Base-by-base conservation (phyloP, 257 asterid genomes). In the Fraxinus anomala region DNA sequence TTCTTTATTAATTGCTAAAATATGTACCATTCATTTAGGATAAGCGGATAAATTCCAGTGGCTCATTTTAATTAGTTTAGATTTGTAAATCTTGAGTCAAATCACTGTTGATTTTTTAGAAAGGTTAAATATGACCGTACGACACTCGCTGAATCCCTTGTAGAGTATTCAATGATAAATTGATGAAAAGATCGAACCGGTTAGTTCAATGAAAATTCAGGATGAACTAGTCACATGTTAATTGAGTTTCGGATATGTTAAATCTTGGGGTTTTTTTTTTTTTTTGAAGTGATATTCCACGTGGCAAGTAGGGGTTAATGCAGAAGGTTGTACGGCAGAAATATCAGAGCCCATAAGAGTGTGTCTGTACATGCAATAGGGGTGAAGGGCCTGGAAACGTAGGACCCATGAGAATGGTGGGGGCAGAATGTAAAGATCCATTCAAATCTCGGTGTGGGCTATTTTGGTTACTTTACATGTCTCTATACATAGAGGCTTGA, bases 391-490 rank as follows among this genome's bases (percentile, higher is more conserved):
- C 49, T 47, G 30, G 12, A 24, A 70, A 68, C 8, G 68, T 34
- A 36, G 81, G 81, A 65, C 5, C 76, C 26, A 72, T 1, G 77
- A 69, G 63, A 75, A 61, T 61, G 73, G 70, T 70, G 76, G 77
- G 51, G 1, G 67, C 76, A 37, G 80, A 75, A 70, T 70, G 77
- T 80, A 70, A 14, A 68, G 40, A 75, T 75, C 40, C 49, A 21
- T 70, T 68, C 17, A 47, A 12, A 73, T 73, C 44, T 49, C n/a
- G 16, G 26, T 28, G 68, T 61, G 68, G 68, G 33, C 17, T 61
- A 61, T 21, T 21, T 39, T 39, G 44, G 9, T 6, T 36, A 1
- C 21, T 28, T 26, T 24, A 23, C 65, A 6, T 1, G 63, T 42
- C 23, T 6, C 26, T 19, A 54, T 54, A 54, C 9, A 12, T 9